Evolutionary conservation across 805 yeast genomes (phyloP).

Genomic region (Yamadazyma insecticola): DNA sequence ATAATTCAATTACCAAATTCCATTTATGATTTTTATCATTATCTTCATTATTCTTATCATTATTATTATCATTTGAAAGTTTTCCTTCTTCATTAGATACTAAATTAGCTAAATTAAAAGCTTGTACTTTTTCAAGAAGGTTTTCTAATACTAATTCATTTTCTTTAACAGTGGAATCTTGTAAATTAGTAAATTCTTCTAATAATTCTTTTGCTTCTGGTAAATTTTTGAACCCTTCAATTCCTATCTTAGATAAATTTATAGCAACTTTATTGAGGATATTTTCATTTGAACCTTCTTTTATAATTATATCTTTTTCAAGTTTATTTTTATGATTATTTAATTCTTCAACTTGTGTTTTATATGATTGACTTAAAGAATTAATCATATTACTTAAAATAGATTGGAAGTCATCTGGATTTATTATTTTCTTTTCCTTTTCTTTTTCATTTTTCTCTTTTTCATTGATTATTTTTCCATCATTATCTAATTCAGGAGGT

Average conservation of each 20-base stretch:
- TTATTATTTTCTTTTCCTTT: no score
- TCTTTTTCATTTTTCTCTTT: slow-evolving; percentile 14
- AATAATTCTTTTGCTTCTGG: slow-evolving; percentile 7
- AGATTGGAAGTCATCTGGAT: slow-evolving; percentile 23
- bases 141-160: slow-evolving; percentile 7
- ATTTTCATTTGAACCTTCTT: slow-evolving; percentile 41
- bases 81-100: slow-evolving; percentile 36
- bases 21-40: slow-evolving; percentile 11
- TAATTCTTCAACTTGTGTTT: slow-evolving; percentile 42
- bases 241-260: slow-evolving; percentile 26
- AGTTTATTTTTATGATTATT: slow-evolving; percentile 36
- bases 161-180: slow-evolving; percentile 18
- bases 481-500: slow-evolving; percentile 30
- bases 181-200: slow-evolving; percentile 1
- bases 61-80: slow-evolving; percentile 11
- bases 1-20: slow-evolving; percentile 30
- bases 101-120: slow-evolving; percentile 38
- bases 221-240: slow-evolving; percentile 14
- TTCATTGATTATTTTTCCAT: slow-evolving; percentile 20
- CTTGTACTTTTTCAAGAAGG: slow-evolving; percentile 38
- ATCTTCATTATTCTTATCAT: slow-evolving; percentile 9
- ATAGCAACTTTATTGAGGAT: slow-evolving; percentile 11
- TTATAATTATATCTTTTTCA: slow-evolving; percentile 47
- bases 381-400: slow-evolving; percentile 40
- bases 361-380: slow-evolving; percentile 53